A percentile compares a stretch with the other conserved stretches of the same genome.
phyloP scores from a whole-genome alignment of 2,329 filamentous ascomycete genomes.

The Fusarium sp. region DNA sequence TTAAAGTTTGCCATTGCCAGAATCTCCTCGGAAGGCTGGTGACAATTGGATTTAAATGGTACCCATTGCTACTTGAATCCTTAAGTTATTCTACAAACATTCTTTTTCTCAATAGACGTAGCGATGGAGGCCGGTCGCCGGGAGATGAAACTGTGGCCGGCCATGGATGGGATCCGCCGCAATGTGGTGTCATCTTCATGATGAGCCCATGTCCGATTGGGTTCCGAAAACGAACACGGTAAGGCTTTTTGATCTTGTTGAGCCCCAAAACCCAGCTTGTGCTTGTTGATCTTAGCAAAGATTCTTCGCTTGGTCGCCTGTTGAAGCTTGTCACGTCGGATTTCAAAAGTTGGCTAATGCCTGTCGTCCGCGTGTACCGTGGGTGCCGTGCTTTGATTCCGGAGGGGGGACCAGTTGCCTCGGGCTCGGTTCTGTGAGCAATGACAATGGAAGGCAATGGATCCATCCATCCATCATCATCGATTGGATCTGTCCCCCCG shows the following conservation, averaged over 20 bases:
- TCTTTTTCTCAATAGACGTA: background rate
- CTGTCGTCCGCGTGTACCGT: background rate
- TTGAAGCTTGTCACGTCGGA: background rate
- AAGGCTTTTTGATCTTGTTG: conserved; percentile 3
- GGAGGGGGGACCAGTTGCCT: conserved; percentile 13
- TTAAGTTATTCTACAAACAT: background rate
- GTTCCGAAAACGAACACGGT: conserved; percentile 43
- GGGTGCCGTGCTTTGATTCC: conserved; percentile 22
- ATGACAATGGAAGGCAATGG: conserved; percentile 3
- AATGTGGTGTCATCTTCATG: conserved; percentile 24
- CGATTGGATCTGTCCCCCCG: conserved; percentile 8
- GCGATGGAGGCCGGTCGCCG: conserved; percentile 1
- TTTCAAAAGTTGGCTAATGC: background rate
- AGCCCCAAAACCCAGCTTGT: background rate
- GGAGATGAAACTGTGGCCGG: conserved; percentile 11
- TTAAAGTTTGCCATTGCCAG: background rate
- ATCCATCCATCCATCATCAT: conserved; percentile 3
- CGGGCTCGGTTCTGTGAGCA: conserved; percentile 29
- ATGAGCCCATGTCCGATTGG: conserved; percentile 25
- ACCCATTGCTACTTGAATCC: background rate
- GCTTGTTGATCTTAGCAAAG: background rate
- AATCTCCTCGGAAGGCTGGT: background rate
- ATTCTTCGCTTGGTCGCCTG: background rate
- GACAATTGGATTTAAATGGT: background rate
- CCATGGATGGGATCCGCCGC: conserved; percentile 4